Base-by-base conservation (phyloP, 176 grass and related monocot genomes). In the Pontederia paniculata region DNA sequence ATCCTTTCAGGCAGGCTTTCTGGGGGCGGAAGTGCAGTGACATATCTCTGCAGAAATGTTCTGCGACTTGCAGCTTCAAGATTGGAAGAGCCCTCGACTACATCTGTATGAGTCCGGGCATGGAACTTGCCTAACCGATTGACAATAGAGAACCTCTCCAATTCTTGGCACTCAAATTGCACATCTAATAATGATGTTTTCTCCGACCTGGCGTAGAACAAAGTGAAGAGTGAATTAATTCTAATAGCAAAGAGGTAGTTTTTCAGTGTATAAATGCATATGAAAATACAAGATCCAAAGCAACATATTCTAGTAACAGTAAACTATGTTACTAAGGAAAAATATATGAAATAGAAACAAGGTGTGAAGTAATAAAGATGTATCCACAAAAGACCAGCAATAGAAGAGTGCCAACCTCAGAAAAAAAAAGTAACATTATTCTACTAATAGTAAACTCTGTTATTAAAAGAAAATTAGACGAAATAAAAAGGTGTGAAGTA, bases 51-150 rank as follows among this genome's bases (percentile, higher is more conserved):
- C 13, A 25, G 50, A 60, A 73, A 60, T 53, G 37, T 73, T 60
- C 57, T 44, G 57, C 21, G 44, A 45, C 46, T 60, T 18, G 62
- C 31, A 60, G 5, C 60, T 54, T 58, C 42, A 45, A 68, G 42
- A 65, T 44, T 55, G n/a, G 61, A 48, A 11, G 66, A 47, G 19
- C 45, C 52, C 44, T 51, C 68, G 19, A 71, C 31, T 55, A 23
- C 45, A 45, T 65, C 60, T 31, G 68, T 47, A 17, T 58, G 75
- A 45, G 51, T 50, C 16, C 63, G 47, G 12, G 59, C 53, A 60
- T 80, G 77, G 42, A 74, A 80, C 54, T 74, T 80, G 44, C 69
- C 70, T 57, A 80, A 63, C 12, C 70, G 69, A 17, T 66, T 80
- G 57, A 80, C 63, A 25, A 80, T 62, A 17, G 77, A 66, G 41